These are phyloP conservation scores for Daldinia sp. DNA, from an alignment of 2,329 filamentous ascomycete species.

Conservation along the genomic window DNA sequence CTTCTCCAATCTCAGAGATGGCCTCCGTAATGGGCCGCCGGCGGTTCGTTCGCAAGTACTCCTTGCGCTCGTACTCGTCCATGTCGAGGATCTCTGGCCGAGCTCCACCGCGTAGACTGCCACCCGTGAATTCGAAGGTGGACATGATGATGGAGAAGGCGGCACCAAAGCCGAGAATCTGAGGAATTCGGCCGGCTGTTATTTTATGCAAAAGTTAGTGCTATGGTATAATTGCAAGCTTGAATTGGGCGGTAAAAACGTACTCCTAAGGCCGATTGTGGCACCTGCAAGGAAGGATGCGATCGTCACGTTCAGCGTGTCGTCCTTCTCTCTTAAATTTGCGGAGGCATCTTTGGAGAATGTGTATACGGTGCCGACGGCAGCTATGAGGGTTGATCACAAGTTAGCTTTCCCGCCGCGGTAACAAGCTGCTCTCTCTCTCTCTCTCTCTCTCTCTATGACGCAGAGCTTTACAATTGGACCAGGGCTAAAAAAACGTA, in stretches of 20 bases:
- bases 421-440: neutral
- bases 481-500: constrained; percentile 38
- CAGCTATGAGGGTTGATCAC: constrained; percentile 62
- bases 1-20: constrained; percentile 84
- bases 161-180: constrained; percentile 72
- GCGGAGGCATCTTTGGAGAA: constrained; percentile 82
- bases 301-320: constrained; percentile 78
- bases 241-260: constrained; percentile 46
- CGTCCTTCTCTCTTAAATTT: constrained; percentile 88
- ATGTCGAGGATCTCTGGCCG: constrained; percentile 65
- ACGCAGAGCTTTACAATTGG: neutral
- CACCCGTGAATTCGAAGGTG: constrained; percentile 73
- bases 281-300: constrained; percentile 82
- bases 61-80: constrained; percentile 80
- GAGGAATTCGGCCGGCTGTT: constrained; percentile 70
- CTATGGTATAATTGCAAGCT: neutral
- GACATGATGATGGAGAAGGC: constrained; percentile 66
- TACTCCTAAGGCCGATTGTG: constrained; percentile 79
- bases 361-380: constrained; percentile 79
- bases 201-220: neutral
- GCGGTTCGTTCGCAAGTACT: constrained; percentile 78
- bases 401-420: constrained; percentile 32
- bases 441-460: neutral
- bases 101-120: constrained; percentile 63
- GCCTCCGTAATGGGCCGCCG: constrained; percentile 83